Conservation (phyloP, 2,329 filamentous ascomycete genomes). For the Colletotrichum lupini region DNA sequence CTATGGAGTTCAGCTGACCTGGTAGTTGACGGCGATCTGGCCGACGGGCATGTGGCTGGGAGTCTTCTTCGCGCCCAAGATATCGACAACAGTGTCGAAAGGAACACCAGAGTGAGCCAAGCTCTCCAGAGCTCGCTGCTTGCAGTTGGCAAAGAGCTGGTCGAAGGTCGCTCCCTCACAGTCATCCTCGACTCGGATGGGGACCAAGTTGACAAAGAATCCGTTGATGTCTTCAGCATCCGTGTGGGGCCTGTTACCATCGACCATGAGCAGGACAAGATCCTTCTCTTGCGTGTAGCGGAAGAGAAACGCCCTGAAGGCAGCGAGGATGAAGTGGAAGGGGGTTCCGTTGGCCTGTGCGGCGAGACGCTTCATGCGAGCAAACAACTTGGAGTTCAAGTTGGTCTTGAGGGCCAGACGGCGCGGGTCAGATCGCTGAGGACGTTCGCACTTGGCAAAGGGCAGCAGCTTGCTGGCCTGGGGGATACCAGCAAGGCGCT, state of each 20-base stretch:
- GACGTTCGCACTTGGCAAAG: constrained; percentile 39
- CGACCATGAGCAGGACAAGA: constrained; percentile 40
- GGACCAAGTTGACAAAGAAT: constrained; percentile 42
- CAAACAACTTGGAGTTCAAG: constrained; percentile 39
- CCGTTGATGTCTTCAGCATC: constrained; percentile 39
- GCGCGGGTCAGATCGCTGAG: constrained; percentile 35
- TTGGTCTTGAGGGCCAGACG: constrained; percentile 38
- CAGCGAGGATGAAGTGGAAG: constrained; percentile 41
- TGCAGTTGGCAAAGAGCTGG: constrained; percentile 39
- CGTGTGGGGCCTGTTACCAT: constrained; percentile 40
- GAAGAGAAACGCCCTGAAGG: constrained; percentile 15
- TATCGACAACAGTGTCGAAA: background rate
- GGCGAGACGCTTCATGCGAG: constrained; percentile 41
- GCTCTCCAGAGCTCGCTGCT: constrained; percentile 28
- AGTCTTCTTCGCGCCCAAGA: background rate
- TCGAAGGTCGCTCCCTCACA: constrained; percentile 39
- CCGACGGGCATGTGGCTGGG: background rate
- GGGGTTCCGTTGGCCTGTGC: constrained; percentile 38
- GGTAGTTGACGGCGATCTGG: background rate
- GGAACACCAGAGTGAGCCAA: background rate
- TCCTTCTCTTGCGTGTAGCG: constrained; percentile 41
- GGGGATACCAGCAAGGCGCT: constrained; percentile 36
- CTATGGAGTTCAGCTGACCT: background rate
- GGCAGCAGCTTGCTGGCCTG: constrained; percentile 39
- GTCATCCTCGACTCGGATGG: constrained; percentile 39